These are phyloP conservation scores for Coniosporium tulheliwenetii DNA, from an alignment of 2,329 filamentous ascomycete species.

Conservation along the genomic window DNA sequence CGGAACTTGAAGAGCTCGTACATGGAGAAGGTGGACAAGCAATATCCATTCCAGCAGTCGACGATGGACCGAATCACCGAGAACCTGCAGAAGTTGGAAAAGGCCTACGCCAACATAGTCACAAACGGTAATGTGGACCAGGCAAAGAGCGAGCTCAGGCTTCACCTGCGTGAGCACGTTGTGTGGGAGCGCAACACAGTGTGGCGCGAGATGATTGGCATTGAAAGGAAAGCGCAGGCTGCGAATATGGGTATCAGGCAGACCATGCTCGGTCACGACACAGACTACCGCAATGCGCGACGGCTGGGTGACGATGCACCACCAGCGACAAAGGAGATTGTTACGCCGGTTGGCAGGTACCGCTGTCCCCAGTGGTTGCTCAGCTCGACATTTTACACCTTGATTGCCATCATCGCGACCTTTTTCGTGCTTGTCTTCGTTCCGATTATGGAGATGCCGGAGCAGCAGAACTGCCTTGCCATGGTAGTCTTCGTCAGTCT, in stretches of 20 bases:
- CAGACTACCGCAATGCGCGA: constrained; percentile 49
- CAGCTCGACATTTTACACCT: constrained; percentile 63
- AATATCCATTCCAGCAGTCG: constrained; percentile 64
- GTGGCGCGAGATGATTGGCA: constrained; percentile 97
- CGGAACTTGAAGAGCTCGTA: constrained; percentile 65
- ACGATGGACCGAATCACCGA: constrained; percentile 58
- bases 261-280: constrained; percentile 63
- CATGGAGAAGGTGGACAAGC: constrained; percentile 58
- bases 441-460: constrained; percentile 70
- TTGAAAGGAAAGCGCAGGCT: constrained; percentile 88
- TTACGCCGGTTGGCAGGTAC: constrained; percentile 67
- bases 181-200: constrained; percentile 99
- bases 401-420: constrained; percentile 53
- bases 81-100: constrained; percentile 60
- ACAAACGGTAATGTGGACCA: constrained; percentile 63
- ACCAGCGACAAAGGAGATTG: constrained; percentile 48
- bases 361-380: constrained; percentile 68
- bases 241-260: constrained; percentile 70
- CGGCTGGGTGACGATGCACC: constrained; percentile 75
- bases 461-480: constrained; percentile 92
- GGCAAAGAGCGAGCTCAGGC: constrained; percentile 71
- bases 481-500: constrained; percentile 87
- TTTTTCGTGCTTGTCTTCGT: constrained; percentile 61
- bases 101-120: constrained; percentile 65
- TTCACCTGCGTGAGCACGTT: constrained; percentile 88